Evolutionary conservation across 345 rosid species (phyloP), one percentile per base, ranked within the genome.

Genomic region (Ailanthus altissimus): DNA sequence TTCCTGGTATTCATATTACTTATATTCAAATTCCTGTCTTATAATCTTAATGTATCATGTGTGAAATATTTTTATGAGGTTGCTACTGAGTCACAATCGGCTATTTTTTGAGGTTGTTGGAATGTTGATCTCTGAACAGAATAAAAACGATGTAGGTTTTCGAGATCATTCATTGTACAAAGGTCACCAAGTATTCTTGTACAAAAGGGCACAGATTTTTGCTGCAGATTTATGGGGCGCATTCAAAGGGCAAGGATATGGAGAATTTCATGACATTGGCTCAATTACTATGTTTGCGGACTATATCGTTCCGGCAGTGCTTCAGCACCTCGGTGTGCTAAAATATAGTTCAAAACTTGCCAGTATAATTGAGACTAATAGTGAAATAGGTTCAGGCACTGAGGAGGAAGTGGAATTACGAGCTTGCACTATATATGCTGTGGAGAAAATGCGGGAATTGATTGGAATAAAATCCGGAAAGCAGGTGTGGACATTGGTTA

Each of bases 401-500:
- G 92, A 92, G 79, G 94, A 92, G 87, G 97, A 92, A 83, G 83
- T 92, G 69, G 97, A 92, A 85, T 82, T 90, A 60, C 88, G 94
- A 66, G 97, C 97, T 62, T 92, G 94, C 81, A 85, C 97, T 45
- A 76, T 92, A 72, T 84, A 88, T 85, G 97, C 97, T 45, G 97
- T 90, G 75, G 97, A 92, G 85, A 90, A 89, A 82, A 88, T 90
- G 84, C 81, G 87, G 86, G 97, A 90, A 81, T 54, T 90, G 76
- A 74, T 92, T 54, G 68, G 67, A 40, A 81, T 6, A 28, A 92
- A 89, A 81, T 84, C 80, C 59, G 92, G 92, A 83, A 90, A 82
- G 75, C 90, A 88, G 94, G 97, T 92, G 78, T 63, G 47, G 7
- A 23, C 46, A 36, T 23, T 49, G n/a, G 32, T 45, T 56, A n/a